A percentile compares a stretch with the other conserved stretches of the same genome.
These are phyloP conservation scores for Tilletiaria anomala DNA, from an alignment of 1,284 basidiomycete genomes.

Conservation along the genomic window DNA sequence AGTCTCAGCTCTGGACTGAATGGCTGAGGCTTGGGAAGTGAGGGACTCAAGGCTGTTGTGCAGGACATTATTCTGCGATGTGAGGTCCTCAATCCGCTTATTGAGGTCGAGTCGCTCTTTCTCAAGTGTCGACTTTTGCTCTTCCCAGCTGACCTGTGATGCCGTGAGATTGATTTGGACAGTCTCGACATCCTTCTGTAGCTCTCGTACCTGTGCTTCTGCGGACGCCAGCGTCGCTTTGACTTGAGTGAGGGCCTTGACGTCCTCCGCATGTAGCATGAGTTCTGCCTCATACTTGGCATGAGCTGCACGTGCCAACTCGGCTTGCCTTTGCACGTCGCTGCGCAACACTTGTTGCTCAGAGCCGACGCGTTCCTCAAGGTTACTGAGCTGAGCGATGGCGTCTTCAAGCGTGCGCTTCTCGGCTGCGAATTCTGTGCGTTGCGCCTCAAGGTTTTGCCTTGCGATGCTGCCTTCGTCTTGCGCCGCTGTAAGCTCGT, in stretches of 20 bases:
- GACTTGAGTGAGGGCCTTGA: slow-evolving; percentile 37
- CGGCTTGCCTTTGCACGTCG: slow-evolving; percentile 46
- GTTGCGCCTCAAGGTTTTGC: slow-evolving; percentile 49
- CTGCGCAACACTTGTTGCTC: slow-evolving; percentile 49
- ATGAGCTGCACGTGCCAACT: slow-evolving; percentile 64
- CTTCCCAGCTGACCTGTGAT: slow-evolving; percentile 63
- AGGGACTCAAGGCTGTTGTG: slow-evolving; percentile 76
- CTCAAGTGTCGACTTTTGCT: slow-evolving; percentile 59
- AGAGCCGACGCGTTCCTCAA: slow-evolving; percentile 21
- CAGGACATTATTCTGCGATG: slow-evolving; percentile 60
- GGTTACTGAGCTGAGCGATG: slow-evolving; percentile 23
- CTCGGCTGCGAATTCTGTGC: slow-evolving; percentile 56
- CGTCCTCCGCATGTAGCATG: slow-evolving; percentile 65
- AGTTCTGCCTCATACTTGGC: slow-evolving; percentile 65
- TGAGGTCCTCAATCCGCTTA: slow-evolving; percentile 56
- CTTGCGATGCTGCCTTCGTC: slow-evolving; percentile 51
- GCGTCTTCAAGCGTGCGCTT: slow-evolving; percentile 34
- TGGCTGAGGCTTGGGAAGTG: slow-evolving; percentile 61
- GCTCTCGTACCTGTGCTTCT: slow-evolving; percentile 47
- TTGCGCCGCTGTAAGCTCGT: slow-evolving; percentile 49
- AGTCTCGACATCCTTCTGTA: slow-evolving; percentile 59
- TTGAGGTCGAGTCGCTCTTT: slow-evolving; percentile 61
- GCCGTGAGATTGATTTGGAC: slow-evolving; percentile 55
- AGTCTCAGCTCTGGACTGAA: slow-evolving; percentile 42
- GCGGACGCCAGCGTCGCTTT: slow-evolving; percentile 50